A percentile compares a stretch with the other conserved stretches of the same genome.
These are phyloP conservation scores for Pleoardoris graminearum DNA, from an alignment of 2,329 filamentous ascomycete genomes.

Conservation along the genomic window DNA sequence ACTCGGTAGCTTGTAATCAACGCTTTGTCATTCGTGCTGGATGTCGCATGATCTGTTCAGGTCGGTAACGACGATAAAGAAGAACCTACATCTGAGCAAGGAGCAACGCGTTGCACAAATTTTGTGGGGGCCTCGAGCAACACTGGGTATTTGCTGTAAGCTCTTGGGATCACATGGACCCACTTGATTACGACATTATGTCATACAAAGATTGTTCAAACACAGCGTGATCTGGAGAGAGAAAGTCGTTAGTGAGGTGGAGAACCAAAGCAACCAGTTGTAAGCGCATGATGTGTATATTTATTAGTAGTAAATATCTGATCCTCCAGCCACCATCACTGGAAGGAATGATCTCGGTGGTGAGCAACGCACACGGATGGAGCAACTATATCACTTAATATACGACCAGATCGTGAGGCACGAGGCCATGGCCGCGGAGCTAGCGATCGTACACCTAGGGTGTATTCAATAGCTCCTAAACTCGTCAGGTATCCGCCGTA, in stretches of 20 bases:
- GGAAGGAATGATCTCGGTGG: neutral
- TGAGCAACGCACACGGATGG: too few species aligned
- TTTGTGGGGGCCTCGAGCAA: slow-evolving; percentile 50
- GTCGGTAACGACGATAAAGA: too few species aligned
- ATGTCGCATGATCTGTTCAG: too few species aligned
- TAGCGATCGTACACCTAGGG: neutral
- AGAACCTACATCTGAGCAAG: too few species aligned
- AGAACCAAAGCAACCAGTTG: neutral
- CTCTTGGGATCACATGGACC: slow-evolving; percentile 1
- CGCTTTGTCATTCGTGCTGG: too few species aligned
- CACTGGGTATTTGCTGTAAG: slow-evolving; percentile 23
- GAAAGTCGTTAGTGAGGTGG: neutral
- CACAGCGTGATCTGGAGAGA: neutral
- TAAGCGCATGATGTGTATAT: neutral
- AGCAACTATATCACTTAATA: neutral
- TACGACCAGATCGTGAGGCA: neutral
- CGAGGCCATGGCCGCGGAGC: neutral
- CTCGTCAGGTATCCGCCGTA: neutral
- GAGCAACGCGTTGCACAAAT: too few species aligned
- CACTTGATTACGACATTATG: neutral
- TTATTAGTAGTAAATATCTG: neutral
- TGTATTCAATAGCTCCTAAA: neutral
- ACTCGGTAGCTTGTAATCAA: too few species aligned
- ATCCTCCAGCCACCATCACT: neutral
- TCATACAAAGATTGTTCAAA: neutral